A percentile compares a stretch with the other conserved stretches of the same genome.
phyloP scores from a whole-genome alignment of 2,329 filamentous ascomycete genomes.

The Aschersonia sp. region DNA sequence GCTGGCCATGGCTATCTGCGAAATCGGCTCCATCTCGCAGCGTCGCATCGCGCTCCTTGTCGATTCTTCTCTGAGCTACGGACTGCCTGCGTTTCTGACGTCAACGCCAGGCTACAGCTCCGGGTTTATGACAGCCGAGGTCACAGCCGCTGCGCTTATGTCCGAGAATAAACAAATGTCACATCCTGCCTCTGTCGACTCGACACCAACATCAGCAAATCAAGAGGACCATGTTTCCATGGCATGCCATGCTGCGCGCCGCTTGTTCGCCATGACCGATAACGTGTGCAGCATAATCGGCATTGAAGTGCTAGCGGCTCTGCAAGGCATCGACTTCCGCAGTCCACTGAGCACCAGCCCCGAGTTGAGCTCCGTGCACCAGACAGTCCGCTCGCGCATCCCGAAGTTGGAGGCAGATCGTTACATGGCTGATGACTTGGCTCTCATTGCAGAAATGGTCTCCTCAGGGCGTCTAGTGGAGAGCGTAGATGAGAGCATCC shows the following conservation, averaged over 20 bases:
- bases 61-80: conserved; percentile 1
- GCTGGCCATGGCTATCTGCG: background rate
- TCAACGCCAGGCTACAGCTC: background rate
- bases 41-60: background rate
- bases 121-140: background rate
- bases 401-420: background rate
- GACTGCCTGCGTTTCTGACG: background rate
- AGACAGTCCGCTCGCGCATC: background rate
- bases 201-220: background rate
- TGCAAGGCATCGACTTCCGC: background rate
- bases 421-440: background rate
- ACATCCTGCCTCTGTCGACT: background rate
- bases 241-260: background rate
- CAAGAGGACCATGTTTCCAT: background rate
- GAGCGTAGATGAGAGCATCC: background rate
- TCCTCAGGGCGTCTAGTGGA: background rate
- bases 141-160: background rate
- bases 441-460: background rate
- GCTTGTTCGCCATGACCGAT: background rate
- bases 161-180: conserved; percentile 1
- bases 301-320: background rate
- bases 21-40: background rate
- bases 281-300: background rate
- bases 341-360: background rate
- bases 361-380: background rate